A percentile compares a stretch with the other conserved stretches of the same genome.
Conservation (phyloP, 164 flowering plant genomes). For the Pachysandra terminalis region DNA sequence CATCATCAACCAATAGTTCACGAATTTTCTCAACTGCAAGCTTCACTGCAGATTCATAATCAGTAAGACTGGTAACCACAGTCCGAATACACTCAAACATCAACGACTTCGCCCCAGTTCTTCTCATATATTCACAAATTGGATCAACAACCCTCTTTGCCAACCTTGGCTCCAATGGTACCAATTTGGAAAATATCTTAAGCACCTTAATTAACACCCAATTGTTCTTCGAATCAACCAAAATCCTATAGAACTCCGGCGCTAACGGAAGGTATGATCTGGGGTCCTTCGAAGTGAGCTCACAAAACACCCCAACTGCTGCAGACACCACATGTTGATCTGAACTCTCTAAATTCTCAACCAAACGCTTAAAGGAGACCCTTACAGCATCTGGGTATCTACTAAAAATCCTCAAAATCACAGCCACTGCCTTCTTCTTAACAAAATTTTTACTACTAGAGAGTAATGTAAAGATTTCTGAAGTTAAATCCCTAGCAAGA, state of each 20-base stretch:
- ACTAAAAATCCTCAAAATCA: conserved; percentile 58
- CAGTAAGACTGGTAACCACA: conserved; percentile 59
- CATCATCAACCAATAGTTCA: conserved; percentile 73
- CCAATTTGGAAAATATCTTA: conserved; percentile 74
- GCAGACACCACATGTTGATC: conserved; percentile 57
- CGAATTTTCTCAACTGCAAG: conserved; percentile 60
- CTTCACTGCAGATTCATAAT: conserved; percentile 63
- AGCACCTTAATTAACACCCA: conserved; percentile 93
- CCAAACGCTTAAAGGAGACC: conserved; percentile 85
- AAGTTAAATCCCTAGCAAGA: conserved; percentile 70
- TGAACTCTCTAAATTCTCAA: conserved; percentile 72
- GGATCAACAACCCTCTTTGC: conserved; percentile 79
- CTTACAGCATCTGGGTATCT: conserved; percentile 75
- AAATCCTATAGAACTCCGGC: conserved; percentile 81
- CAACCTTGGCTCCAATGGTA: conserved; percentile 71
- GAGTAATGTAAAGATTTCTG: conserved; percentile 62
- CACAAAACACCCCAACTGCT: conserved; percentile 82
- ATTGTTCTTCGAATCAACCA: conserved; percentile 82
- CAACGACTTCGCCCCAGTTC: conserved; percentile 76
- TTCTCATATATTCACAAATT: conserved; percentile 69
- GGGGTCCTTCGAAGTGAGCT: conserved; percentile 58
- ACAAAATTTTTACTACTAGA: conserved; percentile 44
- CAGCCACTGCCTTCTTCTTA: conserved; percentile 65
- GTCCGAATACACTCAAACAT: conserved; percentile 84
- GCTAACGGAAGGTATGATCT: conserved; percentile 76